Evolutionary conservation across 306 rosid species (phyloP).

Genomic region (Vicia faba): DNA sequence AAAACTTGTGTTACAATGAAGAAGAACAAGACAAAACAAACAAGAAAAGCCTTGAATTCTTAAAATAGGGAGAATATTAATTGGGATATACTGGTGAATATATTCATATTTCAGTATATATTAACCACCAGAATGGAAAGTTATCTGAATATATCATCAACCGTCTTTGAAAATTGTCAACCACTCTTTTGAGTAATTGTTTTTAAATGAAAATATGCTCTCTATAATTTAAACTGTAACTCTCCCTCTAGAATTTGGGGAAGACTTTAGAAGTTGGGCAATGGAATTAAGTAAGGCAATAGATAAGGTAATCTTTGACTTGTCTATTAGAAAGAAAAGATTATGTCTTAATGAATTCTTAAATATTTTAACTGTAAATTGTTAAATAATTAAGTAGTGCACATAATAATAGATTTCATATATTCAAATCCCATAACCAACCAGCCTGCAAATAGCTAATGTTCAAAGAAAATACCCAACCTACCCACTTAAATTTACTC

Average conservation of each 20-base stretch:
- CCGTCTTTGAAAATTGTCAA: conserved; percentile 13
- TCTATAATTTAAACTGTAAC: conserved; percentile 13
- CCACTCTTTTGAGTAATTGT: conserved; percentile 14
- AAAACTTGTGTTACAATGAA: neutral
- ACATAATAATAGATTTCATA: conserved; percentile 28
- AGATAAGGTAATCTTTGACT: conserved; percentile 13
- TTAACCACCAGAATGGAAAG: conserved; percentile 7
- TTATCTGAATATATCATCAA: conserved; percentile 10
- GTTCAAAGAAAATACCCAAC: conserved; percentile 30
- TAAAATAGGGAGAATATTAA: neutral
- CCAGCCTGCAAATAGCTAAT: conserved; percentile 30
- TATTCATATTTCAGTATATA: conserved; percentile 19
- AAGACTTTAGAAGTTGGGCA: conserved; percentile 13
- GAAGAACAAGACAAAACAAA: conserved; percentile 18
- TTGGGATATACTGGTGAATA: conserved; percentile 11
- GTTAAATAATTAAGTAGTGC: conserved; percentile 7
- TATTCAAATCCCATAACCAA: conserved; percentile 29
- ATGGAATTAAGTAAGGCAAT: neutral
- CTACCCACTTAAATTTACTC: conserved; percentile 31
- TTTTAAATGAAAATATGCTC: conserved; percentile 23
- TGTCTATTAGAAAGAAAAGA: conserved; percentile 4
- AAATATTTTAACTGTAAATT: conserved; percentile 21
- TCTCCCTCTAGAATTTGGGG: neutral
- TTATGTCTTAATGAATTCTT: conserved; percentile 21
- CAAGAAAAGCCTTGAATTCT: conserved; percentile 1